Percentiles rank a stretch among this genome's conserved stretches.
Conservation (phyloP, 169 alveolate genomes). For the Plasmodium ovale region DNA sequence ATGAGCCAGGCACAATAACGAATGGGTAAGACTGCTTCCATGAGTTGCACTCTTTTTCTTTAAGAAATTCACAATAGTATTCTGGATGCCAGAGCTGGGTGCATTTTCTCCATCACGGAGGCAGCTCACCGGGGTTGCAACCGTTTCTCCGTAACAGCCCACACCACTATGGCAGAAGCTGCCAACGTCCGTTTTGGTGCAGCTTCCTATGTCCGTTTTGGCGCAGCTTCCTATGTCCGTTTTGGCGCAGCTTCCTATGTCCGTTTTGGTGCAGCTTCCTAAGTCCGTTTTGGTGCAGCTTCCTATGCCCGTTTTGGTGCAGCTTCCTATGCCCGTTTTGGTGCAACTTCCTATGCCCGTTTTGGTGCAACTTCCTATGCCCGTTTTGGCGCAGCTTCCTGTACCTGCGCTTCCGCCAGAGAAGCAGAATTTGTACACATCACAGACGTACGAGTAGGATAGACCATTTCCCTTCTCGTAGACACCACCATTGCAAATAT, state of each 20-base stretch:
- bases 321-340: no score
- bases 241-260: not conserved
- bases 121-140: not conserved
- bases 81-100: not conserved
- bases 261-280: not conserved
- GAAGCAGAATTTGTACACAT: not conserved
- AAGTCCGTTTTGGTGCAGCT: no score
- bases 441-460: constrained; percentile 1
- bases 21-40: constrained; percentile 15
- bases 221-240: not conserved
- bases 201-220: no score
- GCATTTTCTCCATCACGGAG: not conserved
- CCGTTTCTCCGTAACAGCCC: not conserved
- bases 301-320: no score
- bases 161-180: not conserved
- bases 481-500: constrained; percentile 42
- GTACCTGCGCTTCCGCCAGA: not conserved
- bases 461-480: constrained; percentile 19
- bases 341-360: no score
- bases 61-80: constrained; percentile 14
- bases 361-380: no score
- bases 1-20: constrained; percentile 21
- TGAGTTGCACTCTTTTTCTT: not conserved
- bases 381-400: not conserved
- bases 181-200: no score